Conservation (phyloP, 768 basidiomycete species). For the Auricularia cornea region DNA sequence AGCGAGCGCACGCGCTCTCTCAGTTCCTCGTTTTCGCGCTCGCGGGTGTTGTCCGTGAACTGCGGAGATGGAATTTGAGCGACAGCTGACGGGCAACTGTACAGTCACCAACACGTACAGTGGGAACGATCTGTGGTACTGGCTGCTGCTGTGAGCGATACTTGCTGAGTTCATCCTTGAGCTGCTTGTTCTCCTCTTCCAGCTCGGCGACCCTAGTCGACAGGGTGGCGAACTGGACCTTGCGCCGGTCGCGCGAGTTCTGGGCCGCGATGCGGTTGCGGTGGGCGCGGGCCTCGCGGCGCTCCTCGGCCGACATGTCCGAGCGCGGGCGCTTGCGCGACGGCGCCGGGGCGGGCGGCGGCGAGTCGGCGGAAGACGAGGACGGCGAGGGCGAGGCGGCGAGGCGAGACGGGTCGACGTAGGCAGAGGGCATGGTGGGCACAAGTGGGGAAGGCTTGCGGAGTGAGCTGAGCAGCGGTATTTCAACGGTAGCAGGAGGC, state of each 20-base stretch:
- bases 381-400: conserved; percentile 8
- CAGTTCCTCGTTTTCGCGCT: conserved; percentile 66
- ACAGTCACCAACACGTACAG: not conserved
- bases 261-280: conserved; percentile 91
- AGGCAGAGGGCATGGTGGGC: conserved; percentile 7
- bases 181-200: conserved; percentile 74
- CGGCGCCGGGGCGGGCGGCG: conserved; percentile 20
- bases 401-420: conserved; percentile 6
- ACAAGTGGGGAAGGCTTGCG: not conserved
- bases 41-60: conserved; percentile 32
- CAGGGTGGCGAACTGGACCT: conserved; percentile 68
- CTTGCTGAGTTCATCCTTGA: conserved; percentile 19
- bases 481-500: not conserved
- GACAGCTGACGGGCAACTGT: conserved; percentile 30
- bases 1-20: conserved; percentile 69
- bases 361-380: conserved; percentile 10
- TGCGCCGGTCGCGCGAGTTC: conserved; percentile 84
- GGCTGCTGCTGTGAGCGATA: conserved; percentile 3
- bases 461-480: conserved; percentile 1
- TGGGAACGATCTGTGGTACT: conserved; percentile 1
- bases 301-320: conserved; percentile 58
- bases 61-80: conserved; percentile 20
- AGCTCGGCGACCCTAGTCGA: conserved; percentile 62
- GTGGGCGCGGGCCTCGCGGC: conserved; percentile 81
- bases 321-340: conserved; percentile 72